phyloP scores from a whole-genome alignment of 352 stramenopile species.

The Pythium aphanidermatum region DNA sequence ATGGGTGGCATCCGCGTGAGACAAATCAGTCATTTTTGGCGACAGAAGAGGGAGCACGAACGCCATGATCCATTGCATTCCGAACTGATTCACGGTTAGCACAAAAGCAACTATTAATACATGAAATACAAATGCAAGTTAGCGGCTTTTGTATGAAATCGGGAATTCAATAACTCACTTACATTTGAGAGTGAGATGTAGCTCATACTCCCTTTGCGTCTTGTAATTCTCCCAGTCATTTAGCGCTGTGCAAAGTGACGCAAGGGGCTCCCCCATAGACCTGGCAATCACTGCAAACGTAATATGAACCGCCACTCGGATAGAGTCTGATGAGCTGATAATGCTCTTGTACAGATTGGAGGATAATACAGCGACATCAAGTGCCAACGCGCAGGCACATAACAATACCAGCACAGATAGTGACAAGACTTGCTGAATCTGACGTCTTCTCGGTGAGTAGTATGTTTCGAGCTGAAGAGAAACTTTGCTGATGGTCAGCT shows the following conservation, averaged over 20 bases:
- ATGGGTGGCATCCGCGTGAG: too few relatives aligned
- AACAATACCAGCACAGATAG: conserved; percentile 16
- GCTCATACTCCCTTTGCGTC: conserved; percentile 54
- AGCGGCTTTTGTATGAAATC: too few relatives aligned
- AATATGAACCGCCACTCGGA: conserved; percentile 28
- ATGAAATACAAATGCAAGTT: too few relatives aligned
- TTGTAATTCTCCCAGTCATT: conserved; percentile 76
- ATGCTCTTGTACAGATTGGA: conserved; percentile 25
- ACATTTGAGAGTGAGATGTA: conserved; percentile 78
- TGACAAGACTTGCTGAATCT: conserved; percentile 26
- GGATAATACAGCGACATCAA: conserved; percentile 31
- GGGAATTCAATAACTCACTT: conserved; percentile 9
- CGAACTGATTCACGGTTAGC: conserved; percentile 59
- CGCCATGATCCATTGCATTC: conserved; percentile 42
- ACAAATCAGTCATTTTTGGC: too few relatives aligned
- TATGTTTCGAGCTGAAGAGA: conserved; percentile 50
- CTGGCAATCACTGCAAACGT: conserved; percentile 36
- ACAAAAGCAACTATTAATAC: conserved; percentile 38
- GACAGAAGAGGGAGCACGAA: conserved; percentile 38
- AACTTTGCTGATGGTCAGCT: conserved; percentile 41
- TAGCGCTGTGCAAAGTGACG: conserved; percentile 22
- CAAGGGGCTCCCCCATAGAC: conserved; percentile 23
- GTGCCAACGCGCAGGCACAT: conserved; percentile 17
- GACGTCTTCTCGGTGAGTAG: conserved; percentile 25
- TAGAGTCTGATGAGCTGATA: conserved; percentile 7